These are phyloP conservation scores for Starmerella vitae DNA, from an alignment of 805 yeast species.

Conservation along the genomic window DNA sequence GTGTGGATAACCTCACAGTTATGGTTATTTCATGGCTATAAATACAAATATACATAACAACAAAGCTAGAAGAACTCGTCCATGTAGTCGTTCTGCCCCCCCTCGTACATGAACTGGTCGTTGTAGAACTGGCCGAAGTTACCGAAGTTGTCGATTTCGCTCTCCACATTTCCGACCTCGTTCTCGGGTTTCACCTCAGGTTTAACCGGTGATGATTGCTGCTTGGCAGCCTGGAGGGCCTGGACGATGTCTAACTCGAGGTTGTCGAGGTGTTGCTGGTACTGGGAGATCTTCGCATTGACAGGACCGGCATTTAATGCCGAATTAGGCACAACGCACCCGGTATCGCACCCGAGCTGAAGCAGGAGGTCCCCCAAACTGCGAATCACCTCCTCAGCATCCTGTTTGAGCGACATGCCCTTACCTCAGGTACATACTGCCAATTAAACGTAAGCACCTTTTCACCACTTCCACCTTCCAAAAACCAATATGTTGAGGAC, in stretches of 20 bases:
- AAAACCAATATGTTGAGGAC: slow-evolving; percentile 19
- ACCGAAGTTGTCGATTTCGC: slow-evolving; percentile 1
- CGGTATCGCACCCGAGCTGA: slow-evolving; percentile 19
- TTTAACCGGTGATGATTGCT: background rate
- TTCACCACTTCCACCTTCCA: slow-evolving; percentile 5
- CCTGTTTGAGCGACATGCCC: slow-evolving; percentile 2
- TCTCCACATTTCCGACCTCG: background rate
- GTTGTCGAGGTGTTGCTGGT: slow-evolving; percentile 28
- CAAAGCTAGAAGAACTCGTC: slow-evolving; percentile 8
- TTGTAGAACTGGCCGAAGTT: slow-evolving; percentile 5
- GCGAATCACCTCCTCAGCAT: slow-evolving; percentile 13
- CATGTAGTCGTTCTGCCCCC: slow-evolving; percentile 5
- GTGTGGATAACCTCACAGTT: slow-evolving; percentile 86
- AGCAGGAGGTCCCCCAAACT: slow-evolving; percentile 21
- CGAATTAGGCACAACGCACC: slow-evolving; percentile 20
- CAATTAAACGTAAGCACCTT: background rate
- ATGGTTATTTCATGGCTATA: slow-evolving; percentile 52
- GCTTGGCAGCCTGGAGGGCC: slow-evolving; percentile 2
- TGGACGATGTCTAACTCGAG: slow-evolving; percentile 13
- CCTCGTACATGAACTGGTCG: slow-evolving; percentile 2
- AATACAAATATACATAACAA: background rate
- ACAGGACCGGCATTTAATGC: slow-evolving; percentile 15
- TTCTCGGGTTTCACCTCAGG: background rate
- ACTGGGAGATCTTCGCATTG: slow-evolving; percentile 9
- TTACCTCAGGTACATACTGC: background rate